Evolutionary conservation across 23 red algal genomes (phyloP), one percentile per base, ranked within the genome.

Genomic region (Agarophyton chilense): DNA sequence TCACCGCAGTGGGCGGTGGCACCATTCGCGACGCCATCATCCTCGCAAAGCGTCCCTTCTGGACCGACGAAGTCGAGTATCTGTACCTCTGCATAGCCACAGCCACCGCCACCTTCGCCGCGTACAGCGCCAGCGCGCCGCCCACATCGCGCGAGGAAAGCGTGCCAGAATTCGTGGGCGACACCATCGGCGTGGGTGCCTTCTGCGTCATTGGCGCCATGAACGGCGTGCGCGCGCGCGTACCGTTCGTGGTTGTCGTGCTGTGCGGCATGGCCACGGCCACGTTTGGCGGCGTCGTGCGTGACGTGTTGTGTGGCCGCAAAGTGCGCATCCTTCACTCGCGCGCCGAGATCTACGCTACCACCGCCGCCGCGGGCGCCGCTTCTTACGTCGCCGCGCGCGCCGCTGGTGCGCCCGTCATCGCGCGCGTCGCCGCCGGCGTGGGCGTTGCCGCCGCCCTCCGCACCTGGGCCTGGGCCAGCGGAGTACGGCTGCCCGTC

Each of bases 271-370:
- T 87, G 43, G 60, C 66, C 13, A 94, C 91, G 24, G 80, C 81
- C 52, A 94, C 91, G 43, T 94, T 94, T 72, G 91, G 91, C 19
- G 91, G 91, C 35, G 91, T 86, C 7, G 91, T 94, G 11, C 44
- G 91, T 4, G 91, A 94, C 43, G 72, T 87, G 14, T 41, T 86
- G 33, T 43, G 68, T 24, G 34, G 82, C 9, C 60, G 81, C 35
- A 25, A 63, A 57, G 81, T 94, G 28, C 91, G 91, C 2, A 87
- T 94, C 44, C 82, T 94, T 3, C 91, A 94, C 40, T 72, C 66
- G 12, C 29, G 57, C 22, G 91, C 91, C 8, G 91, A 94, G 82
- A 74, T 94, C 18, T 94, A 94, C 72, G 91, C 91, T 12, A 70
- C 81, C 39, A 85, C 79, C 10, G 91, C 91, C 12, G 68, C 55